Evolutionary conservation across 768 basidiomycete genomes (phyloP), one percentile per base, ranked within the genome.

Genomic region (Hypsizygus marmoreus): DNA sequence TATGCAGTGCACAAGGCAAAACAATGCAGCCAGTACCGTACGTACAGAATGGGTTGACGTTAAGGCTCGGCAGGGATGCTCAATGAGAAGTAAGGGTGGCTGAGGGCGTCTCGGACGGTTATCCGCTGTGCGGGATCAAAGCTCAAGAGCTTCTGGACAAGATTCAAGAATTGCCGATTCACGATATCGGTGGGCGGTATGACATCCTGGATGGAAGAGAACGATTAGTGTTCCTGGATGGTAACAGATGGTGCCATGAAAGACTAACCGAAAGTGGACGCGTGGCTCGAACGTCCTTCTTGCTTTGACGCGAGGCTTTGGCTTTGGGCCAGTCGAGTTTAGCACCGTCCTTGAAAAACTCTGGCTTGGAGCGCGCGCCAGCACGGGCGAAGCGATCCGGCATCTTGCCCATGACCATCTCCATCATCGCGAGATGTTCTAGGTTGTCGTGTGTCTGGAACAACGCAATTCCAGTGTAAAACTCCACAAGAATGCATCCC

Each of bases 361-460:
- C 95, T 6, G 92, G 84, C 59, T 95, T 95, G 39, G 84, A 81
- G 36, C 87, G 78, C 7, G 85, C 81, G 13, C 86, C 88, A 33
- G 78, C 75, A 32, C 86, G 78, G 29, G 82, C 81, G 61, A 95
- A 92, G 4, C 86, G 82, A 40, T 88, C 84, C 0, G 95, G 91
- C 87, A 98, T 95, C 72, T 89, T 91, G 47, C 95, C 95, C 90
- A 98, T 97, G 29, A 98, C 97, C 65, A 90, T 86, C 65, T 98
- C 95, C 97, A 99, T 99, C 97, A 99, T 99, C 30, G 95, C 97
- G 11, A 99, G 82, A 68, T 99, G 97, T 65, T 99, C 97, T 7
- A 98, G 80, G 64, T 99, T 98, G 69, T 98, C 95, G 60, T 98
- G 97, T 0, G 97, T 98, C 68, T 99, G 97, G 71, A 97, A 99